Conservation (phyloP, 306 rosid genomes). For the Quercus robur region DNA sequence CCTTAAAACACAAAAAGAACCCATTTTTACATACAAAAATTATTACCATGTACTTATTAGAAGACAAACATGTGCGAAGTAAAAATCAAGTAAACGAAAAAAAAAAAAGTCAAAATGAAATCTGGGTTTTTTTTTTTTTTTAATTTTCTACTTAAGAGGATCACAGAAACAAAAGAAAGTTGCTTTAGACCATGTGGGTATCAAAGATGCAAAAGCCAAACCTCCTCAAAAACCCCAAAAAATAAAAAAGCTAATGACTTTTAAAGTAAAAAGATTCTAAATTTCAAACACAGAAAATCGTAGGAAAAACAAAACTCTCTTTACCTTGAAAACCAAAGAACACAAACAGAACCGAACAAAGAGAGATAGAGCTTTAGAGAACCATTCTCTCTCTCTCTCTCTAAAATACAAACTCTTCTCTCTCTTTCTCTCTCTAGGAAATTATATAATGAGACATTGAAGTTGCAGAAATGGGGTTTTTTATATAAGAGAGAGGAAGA, state of each 20-base stretch:
- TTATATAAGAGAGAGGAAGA: conserved; percentile 56
- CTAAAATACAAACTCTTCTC: conserved; percentile 18
- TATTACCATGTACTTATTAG: neutral
- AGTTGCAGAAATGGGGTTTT: conserved; percentile 61
- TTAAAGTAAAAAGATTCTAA: conserved; percentile 53
- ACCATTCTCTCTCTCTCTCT: conserved; percentile 13
- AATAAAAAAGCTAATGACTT: conserved; percentile 31
- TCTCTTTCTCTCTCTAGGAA: conserved; percentile 45
- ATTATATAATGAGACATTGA: conserved; percentile 39
- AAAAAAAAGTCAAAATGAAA: conserved; percentile 23
- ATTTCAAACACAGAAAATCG: conserved; percentile 4
- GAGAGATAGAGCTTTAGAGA: conserved; percentile 28
- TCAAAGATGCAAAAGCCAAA: conserved; percentile 67
- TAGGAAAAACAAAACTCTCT: conserved; percentile 22
- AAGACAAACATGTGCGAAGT: conserved; percentile 17
- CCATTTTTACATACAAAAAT: conserved; percentile 25
- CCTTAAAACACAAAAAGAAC: conserved; percentile 25
- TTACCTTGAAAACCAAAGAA: conserved; percentile 59
- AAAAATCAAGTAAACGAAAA: conserved; percentile 20
- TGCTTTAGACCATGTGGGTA: conserved; percentile 62
- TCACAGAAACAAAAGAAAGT: conserved; percentile 52
- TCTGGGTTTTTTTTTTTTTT: conserved; percentile 15
- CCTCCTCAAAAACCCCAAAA: conserved; percentile 26
- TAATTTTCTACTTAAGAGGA: conserved; percentile 20
- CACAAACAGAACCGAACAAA: conserved; percentile 31